Evolutionary conservation across 1,284 basidiomycete genomes (phyloP).

Genomic region (Leucoagaricus sp.): DNA sequence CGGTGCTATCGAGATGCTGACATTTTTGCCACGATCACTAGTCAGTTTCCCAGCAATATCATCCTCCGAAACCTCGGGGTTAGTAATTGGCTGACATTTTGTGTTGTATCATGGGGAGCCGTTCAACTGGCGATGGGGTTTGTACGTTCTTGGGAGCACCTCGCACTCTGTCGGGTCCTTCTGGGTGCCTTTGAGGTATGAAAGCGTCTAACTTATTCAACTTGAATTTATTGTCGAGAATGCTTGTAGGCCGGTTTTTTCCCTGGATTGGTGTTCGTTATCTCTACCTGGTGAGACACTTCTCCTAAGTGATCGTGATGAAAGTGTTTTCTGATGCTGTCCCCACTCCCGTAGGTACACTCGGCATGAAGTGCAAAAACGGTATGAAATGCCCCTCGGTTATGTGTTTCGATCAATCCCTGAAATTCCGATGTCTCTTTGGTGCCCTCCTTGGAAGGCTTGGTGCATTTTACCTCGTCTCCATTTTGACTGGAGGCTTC

Average conservation of each 20-base stretch:
- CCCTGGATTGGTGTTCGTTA: slow-evolving; percentile 45
- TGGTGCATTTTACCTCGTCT: slow-evolving; percentile 44
- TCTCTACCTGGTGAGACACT: slow-evolving; percentile 44
- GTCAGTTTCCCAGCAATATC: slow-evolving; percentile 47
- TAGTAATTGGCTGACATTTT: slow-evolving; percentile 41
- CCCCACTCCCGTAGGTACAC: slow-evolving; percentile 37
- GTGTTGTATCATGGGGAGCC: slow-evolving; percentile 44
- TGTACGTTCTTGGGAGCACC: slow-evolving; percentile 39
- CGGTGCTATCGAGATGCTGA: background rate
- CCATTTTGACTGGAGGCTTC: slow-evolving; percentile 42
- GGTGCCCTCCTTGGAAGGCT: slow-evolving; percentile 28
- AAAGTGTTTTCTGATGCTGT: slow-evolving; percentile 5
- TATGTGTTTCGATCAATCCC: slow-evolving; percentile 4
- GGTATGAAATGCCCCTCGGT: slow-evolving; percentile 26
- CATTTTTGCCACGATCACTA: slow-evolving; percentile 18
- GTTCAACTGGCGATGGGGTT: slow-evolving; percentile 48
- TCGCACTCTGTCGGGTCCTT: slow-evolving; percentile 40
- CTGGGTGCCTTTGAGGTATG: slow-evolving; percentile 46
- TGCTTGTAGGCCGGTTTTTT: slow-evolving; percentile 44
- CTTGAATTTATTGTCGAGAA: background rate
- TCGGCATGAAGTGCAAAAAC: slow-evolving; percentile 46
- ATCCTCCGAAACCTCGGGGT: slow-evolving; percentile 41
- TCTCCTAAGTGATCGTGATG: slow-evolving; percentile 1
- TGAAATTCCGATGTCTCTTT: background rate
- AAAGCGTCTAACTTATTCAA: background rate